These are phyloP conservation scores for Yamadazyma paraphyllophila DNA, from an alignment of 805 yeast genomes.

Conservation along the genomic window DNA sequence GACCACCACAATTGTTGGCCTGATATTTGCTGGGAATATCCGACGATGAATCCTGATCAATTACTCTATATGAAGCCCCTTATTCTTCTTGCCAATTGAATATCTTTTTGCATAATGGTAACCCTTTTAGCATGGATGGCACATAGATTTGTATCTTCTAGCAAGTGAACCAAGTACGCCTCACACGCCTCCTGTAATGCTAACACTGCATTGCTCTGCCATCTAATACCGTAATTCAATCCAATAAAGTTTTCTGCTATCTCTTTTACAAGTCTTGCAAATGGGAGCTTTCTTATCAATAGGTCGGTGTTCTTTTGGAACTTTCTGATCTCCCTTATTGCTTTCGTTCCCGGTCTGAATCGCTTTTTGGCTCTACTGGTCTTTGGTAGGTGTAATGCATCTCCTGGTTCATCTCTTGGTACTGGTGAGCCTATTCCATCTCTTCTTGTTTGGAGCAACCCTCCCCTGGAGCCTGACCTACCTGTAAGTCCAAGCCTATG, in stretches of 20 bases:
- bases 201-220: constrained; percentile 77
- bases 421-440: constrained; percentile 28
- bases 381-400: constrained; percentile 34
- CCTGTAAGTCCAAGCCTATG: constrained; percentile 1
- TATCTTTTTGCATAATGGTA: constrained; percentile 83
- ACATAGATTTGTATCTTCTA: constrained; percentile 75
- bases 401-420: constrained; percentile 53
- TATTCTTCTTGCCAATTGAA: constrained; percentile 75
- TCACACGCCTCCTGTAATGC: constrained; percentile 83
- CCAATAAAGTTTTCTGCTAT: constrained; percentile 63
- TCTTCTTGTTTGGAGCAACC: constrained; percentile 2
- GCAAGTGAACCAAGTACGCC: constrained; percentile 67
- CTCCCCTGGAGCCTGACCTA: not conserved
- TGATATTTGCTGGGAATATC: not conserved
- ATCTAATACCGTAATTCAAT: constrained; percentile 55
- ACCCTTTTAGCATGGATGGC: constrained; percentile 81
- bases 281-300: constrained; percentile 68
- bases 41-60: not conserved
- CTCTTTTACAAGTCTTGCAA: constrained; percentile 73
- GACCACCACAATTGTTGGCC: no score
- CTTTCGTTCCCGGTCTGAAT: constrained; percentile 63
- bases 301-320: constrained; percentile 69
- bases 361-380: constrained; percentile 31
- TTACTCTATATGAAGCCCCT: constrained; percentile 44
- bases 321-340: constrained; percentile 64